phyloP scores from a whole-genome alignment of 1,284 basidiomycete species.

The Phlebopus sp. region DNA sequence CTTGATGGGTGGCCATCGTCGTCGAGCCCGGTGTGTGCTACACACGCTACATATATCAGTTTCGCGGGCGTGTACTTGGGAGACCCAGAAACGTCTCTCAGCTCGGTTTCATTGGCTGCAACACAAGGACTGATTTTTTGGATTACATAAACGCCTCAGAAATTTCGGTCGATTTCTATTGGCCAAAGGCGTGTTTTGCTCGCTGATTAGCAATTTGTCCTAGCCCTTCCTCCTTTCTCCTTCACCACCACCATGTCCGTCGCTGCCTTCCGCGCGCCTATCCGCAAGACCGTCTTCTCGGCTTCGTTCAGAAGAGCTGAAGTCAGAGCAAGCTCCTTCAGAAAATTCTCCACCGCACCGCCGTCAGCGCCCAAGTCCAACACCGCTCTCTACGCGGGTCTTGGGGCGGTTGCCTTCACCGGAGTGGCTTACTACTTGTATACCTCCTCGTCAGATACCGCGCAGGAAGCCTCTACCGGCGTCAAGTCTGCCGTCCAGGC shows the following conservation, averaged over 20 bases:
- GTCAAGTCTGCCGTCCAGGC: slow-evolving; percentile 58
- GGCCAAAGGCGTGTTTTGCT: not conserved
- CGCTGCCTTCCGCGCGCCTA: slow-evolving; percentile 44
- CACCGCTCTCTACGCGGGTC: slow-evolving; percentile 50
- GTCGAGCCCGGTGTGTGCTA: not conserved
- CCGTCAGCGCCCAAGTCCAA: slow-evolving; percentile 47
- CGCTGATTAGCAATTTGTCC: slow-evolving; percentile 2
- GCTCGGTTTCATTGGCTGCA: not conserved
- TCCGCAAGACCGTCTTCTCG: slow-evolving; percentile 41
- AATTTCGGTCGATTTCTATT: not conserved
- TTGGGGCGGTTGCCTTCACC: slow-evolving; percentile 51
- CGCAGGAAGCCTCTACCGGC: slow-evolving; percentile 49
- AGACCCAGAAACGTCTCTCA: not conserved
- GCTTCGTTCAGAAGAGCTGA: slow-evolving; percentile 30
- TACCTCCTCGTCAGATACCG: slow-evolving; percentile 43
- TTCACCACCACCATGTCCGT: slow-evolving; percentile 44
- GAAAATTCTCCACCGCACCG: slow-evolving; percentile 58
- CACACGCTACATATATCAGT: not conserved
- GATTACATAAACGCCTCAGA: slow-evolving; percentile 22
- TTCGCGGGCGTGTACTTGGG: not conserved
- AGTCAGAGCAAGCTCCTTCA: slow-evolving; percentile 37
- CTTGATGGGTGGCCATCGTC: not conserved
- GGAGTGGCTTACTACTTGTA: slow-evolving; percentile 56
- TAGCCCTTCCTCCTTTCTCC: not conserved
- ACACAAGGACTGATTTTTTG: not conserved